phyloP scores from a whole-genome alignment of 768 basidiomycete genomes.

The Podaxis carcinomalis region DNA sequence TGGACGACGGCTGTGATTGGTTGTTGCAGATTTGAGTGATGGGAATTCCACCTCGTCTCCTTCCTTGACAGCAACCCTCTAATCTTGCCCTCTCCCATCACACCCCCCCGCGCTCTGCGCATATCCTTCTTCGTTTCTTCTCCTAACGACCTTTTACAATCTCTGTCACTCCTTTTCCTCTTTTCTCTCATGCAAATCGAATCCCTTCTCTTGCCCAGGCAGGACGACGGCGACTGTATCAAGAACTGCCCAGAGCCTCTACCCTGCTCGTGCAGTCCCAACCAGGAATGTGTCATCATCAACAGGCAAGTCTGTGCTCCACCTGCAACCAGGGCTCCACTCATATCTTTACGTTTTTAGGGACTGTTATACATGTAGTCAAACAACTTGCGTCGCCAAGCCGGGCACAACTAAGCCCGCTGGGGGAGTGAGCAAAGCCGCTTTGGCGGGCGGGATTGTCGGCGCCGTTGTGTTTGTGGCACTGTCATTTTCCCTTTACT shows the following conservation, averaged over 20 bases:
- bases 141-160: slow-evolving; percentile 5
- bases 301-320: slow-evolving; percentile 41
- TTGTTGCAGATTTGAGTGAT: slow-evolving; percentile 1
- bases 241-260: slow-evolving; percentile 42
- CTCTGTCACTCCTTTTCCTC: slow-evolving; percentile 14
- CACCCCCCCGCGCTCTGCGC: slow-evolving; percentile 8
- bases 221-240: slow-evolving; percentile 35
- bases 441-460: slow-evolving; percentile 70
- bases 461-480: slow-evolving; percentile 59
- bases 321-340: background rate
- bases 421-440: slow-evolving; percentile 57
- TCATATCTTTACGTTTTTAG: slow-evolving; percentile 30
- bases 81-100: slow-evolving; percentile 18
- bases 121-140: slow-evolving; percentile 5
- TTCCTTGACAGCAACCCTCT: slow-evolving; percentile 12
- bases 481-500: slow-evolving; percentile 43
- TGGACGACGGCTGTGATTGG: background rate
- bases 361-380: slow-evolving; percentile 52
- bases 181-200: slow-evolving; percentile 19
- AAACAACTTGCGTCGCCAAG: slow-evolving; percentile 46
- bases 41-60: slow-evolving; percentile 14
- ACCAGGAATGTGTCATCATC: slow-evolving; percentile 57
- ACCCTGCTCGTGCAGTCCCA: slow-evolving; percentile 49
- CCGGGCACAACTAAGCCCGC: slow-evolving; percentile 19
- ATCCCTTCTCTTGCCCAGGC: slow-evolving; percentile 33